phyloP scores from a whole-genome alignment of 1,139 yeast genomes.

The Blastobotrys petasosporus region DNA sequence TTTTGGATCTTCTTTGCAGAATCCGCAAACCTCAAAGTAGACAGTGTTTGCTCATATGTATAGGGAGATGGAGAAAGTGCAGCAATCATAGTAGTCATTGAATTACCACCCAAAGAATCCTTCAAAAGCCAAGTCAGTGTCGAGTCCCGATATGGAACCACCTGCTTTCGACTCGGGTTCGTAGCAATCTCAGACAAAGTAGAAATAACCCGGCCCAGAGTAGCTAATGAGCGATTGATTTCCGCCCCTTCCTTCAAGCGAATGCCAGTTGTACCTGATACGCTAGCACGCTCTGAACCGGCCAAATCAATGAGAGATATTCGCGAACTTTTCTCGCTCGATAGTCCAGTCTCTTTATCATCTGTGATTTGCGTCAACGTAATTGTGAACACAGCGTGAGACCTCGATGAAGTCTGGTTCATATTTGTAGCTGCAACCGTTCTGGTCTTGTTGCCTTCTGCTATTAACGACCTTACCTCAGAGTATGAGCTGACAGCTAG shows the following conservation, averaged over 20 bases:
- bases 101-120: conserved; percentile 65
- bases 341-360: conserved; percentile 36
- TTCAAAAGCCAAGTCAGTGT: conserved; percentile 61
- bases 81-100: conserved; percentile 66
- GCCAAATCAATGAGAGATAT: conserved; percentile 70
- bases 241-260: conserved; percentile 65
- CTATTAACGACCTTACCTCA: conserved; percentile 41
- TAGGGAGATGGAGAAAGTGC: conserved; percentile 14
- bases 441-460: conserved; percentile 45
- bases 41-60: conserved; percentile 58
- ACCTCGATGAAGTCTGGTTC: conserved; percentile 60
- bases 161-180: conserved; percentile 14
- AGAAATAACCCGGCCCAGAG: conserved; percentile 65
- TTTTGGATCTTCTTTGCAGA: conserved; percentile 64
- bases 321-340: conserved; percentile 53
- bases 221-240: conserved; percentile 66
- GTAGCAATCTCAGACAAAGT: conserved; percentile 36
- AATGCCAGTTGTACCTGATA: conserved; percentile 56
- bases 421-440: conserved; percentile 61
- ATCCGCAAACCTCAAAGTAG: conserved; percentile 66
- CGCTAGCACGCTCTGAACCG: conserved; percentile 62
- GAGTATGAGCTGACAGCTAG: conserved; percentile 37
- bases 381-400: conserved; percentile 67
- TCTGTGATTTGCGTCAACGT: conserved; percentile 48
- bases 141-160: conserved; percentile 64